Evolutionary conservation across 148 eudicot genomes (phyloP).

Genomic region (Polygonum aviculare): DNA sequence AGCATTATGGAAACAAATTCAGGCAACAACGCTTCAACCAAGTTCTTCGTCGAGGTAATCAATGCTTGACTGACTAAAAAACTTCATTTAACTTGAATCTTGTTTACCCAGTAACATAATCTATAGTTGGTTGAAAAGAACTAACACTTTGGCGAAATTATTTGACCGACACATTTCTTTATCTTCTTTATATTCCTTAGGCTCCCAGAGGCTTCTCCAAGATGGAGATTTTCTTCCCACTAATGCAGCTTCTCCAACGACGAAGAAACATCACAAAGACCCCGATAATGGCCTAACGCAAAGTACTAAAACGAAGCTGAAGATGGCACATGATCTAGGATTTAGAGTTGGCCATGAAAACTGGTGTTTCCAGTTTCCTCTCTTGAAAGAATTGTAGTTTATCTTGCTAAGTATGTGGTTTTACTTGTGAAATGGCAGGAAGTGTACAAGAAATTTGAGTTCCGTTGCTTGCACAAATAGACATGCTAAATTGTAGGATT

Average conservation of each 20-base stretch:
- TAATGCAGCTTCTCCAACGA: conserved; percentile 7
- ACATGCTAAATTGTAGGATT: neutral
- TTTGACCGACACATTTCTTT: too few species aligned
- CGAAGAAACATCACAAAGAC: neutral
- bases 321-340: neutral
- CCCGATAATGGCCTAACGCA: neutral
- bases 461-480: neutral
- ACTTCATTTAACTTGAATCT: too few species aligned
- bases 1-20: conserved; percentile 49
- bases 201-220: conserved; percentile 9
- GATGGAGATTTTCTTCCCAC: conserved; percentile 9
- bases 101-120: too few species aligned
- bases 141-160: too few species aligned
- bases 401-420: neutral
- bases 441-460: neutral
- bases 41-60: conserved; percentile 61
- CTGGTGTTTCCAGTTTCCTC: neutral
- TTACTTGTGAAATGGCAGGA: neutral
- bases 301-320: neutral
- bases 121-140: too few species aligned
- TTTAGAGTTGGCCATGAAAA: neutral
- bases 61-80: too few species aligned
- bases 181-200: neutral
- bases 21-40: conserved; percentile 44
- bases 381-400: neutral